A percentile compares a stretch with the other conserved stretches of the same genome.
phyloP scores from a whole-genome alignment of 331 rosid species.

The Spiraea crenata region DNA sequence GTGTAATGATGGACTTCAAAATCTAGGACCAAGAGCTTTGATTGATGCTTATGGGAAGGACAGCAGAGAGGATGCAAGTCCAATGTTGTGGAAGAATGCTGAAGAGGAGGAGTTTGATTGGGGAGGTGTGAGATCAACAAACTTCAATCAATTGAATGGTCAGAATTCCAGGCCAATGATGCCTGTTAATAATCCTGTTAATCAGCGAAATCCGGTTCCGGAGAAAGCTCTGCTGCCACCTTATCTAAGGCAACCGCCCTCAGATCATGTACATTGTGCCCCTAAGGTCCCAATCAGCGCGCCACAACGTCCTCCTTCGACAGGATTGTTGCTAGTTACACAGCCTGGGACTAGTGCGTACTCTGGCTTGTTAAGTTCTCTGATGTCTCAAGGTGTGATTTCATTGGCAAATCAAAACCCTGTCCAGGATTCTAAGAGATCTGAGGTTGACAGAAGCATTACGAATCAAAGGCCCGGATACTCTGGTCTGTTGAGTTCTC shows the following conservation, averaged over 20 bases:
- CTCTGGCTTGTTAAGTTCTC: conserved; percentile 6
- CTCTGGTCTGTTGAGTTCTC: conserved; percentile 60
- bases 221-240: conserved; percentile 35
- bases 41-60: conserved; percentile 97
- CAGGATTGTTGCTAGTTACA: conserved; percentile 52
- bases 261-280: conserved; percentile 39
- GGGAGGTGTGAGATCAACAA: conserved; percentile 66
- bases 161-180: conserved; percentile 43
- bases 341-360: conserved; percentile 49
- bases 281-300: conserved; percentile 39
- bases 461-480: too few relatives aligned
- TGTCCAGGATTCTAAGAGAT: too few relatives aligned
- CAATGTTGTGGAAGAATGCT: conserved; percentile 84
- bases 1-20: conserved; percentile 69
- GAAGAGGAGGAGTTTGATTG: conserved; percentile 98
- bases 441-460: too few relatives aligned
- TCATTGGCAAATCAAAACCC: too few relatives aligned
- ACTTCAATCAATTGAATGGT: conserved; percentile 44
- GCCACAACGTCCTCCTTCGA: conserved; percentile 49
- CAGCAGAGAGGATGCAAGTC: conserved; percentile 49
- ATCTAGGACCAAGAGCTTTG: conserved; percentile 75
- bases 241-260: conserved; percentile 36
- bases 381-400: too few relatives aligned
- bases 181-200: conserved; percentile 18
- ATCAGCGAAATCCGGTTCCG: conserved; percentile 50